Evolutionary conservation across 2,329 filamentous ascomycete species (phyloP).

Genomic region (Acrocalymma vagum): DNA sequence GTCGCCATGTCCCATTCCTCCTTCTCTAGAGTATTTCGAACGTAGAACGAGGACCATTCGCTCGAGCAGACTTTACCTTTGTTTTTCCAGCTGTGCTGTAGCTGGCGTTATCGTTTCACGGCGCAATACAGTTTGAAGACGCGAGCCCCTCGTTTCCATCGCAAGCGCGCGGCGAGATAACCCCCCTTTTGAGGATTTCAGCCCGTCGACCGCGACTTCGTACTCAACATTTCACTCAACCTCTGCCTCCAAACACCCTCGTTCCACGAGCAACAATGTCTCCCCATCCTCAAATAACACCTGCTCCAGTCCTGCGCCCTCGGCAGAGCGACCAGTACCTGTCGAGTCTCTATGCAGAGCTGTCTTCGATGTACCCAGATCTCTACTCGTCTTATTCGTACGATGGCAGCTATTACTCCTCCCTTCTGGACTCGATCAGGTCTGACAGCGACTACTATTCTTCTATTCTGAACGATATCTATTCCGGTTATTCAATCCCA

Average conservation of each 20-base stretch:
- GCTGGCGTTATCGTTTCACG: too few relatives aligned
- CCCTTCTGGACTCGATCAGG: background rate
- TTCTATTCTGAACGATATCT: constrained; percentile 3
- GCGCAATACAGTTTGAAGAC: too few relatives aligned
- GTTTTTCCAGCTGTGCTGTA: too few relatives aligned
- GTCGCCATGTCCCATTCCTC: too few relatives aligned
- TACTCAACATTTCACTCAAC: background rate
- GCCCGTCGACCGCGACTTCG: background rate
- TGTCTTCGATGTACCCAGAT: constrained; percentile 17
- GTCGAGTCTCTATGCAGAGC: constrained; percentile 9
- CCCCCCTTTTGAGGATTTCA: too few relatives aligned
- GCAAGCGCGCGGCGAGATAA: too few relatives aligned
- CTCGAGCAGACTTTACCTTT: too few relatives aligned
- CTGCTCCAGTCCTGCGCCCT: constrained; percentile 4
- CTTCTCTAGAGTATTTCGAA: too few relatives aligned
- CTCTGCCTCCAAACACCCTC: background rate
- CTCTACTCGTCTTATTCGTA: constrained; percentile 13
- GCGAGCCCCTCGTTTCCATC: too few relatives aligned
- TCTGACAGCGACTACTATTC: too few relatives aligned
- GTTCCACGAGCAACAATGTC: constrained; percentile 6
- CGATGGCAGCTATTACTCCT: constrained; percentile 2
- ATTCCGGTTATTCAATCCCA: constrained; percentile 6
- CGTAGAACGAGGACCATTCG: too few relatives aligned
- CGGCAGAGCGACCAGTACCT: constrained; percentile 14
- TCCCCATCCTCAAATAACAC: constrained; percentile 3